Conservation (phyloP, 805 yeast genomes). For the Ogataea populi-albae region DNA sequence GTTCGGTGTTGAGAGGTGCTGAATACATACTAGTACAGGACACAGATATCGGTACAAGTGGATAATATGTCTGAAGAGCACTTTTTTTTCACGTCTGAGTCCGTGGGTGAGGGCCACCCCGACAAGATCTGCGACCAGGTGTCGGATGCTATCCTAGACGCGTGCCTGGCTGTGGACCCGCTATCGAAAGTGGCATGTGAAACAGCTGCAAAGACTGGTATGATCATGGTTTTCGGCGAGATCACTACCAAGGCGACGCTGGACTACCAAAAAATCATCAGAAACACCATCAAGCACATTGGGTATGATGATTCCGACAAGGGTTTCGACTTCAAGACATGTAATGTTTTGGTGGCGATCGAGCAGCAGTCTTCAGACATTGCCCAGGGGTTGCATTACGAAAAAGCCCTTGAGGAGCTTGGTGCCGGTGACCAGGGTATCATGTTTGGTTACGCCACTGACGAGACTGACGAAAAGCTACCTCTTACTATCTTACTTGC, state of each 20-base stretch:
- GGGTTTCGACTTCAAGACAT: conserved; percentile 99
- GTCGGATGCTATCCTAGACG: conserved; percentile 96
- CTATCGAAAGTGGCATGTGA: conserved; percentile 99
- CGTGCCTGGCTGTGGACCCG: conserved; percentile 94
- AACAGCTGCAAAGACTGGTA: conserved; percentile 98
- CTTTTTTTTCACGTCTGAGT: conserved; percentile 53
- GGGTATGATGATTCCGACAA: conserved; percentile 95
- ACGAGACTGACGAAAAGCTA: conserved; percentile 95
- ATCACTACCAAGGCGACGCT: conserved; percentile 94
- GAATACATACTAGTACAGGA: too few relatives aligned
- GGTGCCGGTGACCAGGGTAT: conserved; percentile 99
- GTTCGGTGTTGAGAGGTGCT: too few relatives aligned
- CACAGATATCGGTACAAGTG: too few relatives aligned
- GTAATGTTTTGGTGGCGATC: conserved; percentile 97
- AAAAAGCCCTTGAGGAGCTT: conserved; percentile 89
- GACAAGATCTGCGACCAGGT: conserved; percentile 98
- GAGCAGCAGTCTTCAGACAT: conserved; percentile 99
- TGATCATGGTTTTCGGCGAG: conserved; percentile 99
- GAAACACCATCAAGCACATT: conserved; percentile 97
- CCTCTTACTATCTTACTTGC: conserved; percentile 93
- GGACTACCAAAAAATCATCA: conserved; percentile 95
- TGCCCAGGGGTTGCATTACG: conserved; percentile 98
- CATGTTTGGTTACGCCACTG: conserved; percentile 99
- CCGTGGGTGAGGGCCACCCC: conserved; percentile 94
- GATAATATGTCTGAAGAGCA: conserved; percentile 26